Conservation (phyloP, 2,329 filamentous ascomycete species). For the Gnomoniopsis sp. region DNA sequence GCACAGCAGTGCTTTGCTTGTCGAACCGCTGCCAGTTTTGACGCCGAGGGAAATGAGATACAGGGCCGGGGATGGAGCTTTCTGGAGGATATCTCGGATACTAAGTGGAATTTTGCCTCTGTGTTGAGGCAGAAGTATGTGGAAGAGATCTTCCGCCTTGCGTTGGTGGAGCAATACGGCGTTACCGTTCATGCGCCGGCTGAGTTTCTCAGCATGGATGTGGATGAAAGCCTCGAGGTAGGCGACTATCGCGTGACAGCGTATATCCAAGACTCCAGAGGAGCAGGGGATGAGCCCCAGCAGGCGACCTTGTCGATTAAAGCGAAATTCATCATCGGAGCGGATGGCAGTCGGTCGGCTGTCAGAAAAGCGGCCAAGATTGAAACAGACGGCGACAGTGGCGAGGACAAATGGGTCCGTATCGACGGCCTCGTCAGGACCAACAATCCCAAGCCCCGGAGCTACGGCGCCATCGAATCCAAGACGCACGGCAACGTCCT, state of each 20-base stretch:
- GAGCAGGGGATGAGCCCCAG: not conserved
- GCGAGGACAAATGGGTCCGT: constrained; percentile 51
- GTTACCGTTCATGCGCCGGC: constrained; percentile 32
- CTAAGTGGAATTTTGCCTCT: constrained; percentile 48
- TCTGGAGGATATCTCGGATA: constrained; percentile 51
- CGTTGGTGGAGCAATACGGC: constrained; percentile 33
- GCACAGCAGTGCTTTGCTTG: constrained; percentile 51
- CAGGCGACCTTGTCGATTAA: not conserved
- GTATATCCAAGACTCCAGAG: not conserved
- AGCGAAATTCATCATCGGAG: constrained; percentile 43
- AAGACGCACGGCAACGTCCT: constrained; percentile 52
- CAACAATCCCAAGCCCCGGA: constrained; percentile 43
- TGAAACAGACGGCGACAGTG: constrained; percentile 45
- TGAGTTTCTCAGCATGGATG: constrained; percentile 33
- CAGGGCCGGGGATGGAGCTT: constrained; percentile 47
- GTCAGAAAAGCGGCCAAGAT: constrained; percentile 44
- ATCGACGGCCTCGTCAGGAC: constrained; percentile 48
- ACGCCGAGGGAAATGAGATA: constrained; percentile 29
- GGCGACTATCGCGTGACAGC: not conserved
- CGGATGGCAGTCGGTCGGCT: constrained; percentile 47
- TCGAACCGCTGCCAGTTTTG: constrained; percentile 45
- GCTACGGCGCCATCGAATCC: constrained; percentile 47
- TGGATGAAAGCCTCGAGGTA: constrained; percentile 29
- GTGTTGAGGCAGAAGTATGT: constrained; percentile 54
- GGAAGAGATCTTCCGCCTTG: constrained; percentile 48